A percentile compares a stretch with the other conserved stretches of the same genome.
Evolutionary conservation across 169 alveolate genomes (phyloP).

Genomic region (Sarcocystis neurona): DNA sequence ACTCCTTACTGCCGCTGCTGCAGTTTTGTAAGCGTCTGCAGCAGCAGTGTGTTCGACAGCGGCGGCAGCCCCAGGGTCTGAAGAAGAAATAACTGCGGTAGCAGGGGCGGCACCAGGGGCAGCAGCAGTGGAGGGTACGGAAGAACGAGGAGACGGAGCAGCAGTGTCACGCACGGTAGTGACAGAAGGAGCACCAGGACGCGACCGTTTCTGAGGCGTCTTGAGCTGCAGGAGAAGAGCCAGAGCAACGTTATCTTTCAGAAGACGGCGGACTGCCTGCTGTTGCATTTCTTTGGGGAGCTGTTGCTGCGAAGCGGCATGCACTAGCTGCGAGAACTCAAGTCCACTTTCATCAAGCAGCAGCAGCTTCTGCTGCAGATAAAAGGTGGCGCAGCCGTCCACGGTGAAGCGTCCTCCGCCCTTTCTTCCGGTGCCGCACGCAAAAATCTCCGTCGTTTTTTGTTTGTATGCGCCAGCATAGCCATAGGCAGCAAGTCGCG

Average conservation of each 20-base stretch:
- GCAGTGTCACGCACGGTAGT: too few species aligned
- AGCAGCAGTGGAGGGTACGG: too few species aligned
- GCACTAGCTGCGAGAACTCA: constrained; percentile 76
- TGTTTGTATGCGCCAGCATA: constrained; percentile 79
- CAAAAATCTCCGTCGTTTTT: constrained; percentile 77
- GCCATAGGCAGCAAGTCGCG: constrained; percentile 72
- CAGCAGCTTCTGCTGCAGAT: constrained; percentile 69
- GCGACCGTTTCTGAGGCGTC: too few species aligned
- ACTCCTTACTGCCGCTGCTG: background rate
- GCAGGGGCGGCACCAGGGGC: too few species aligned
- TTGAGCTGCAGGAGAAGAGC: constrained; percentile 70
- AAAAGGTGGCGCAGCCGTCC: constrained; percentile 81
- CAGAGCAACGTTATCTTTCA: constrained; percentile 80
- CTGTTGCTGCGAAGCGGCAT: constrained; percentile 75
- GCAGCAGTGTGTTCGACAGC: background rate
- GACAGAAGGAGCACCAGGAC: constrained; percentile 48
- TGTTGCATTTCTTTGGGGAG: constrained; percentile 47
- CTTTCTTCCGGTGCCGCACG: constrained; percentile 76
- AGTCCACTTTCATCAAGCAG: constrained; percentile 75
- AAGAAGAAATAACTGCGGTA: too few species aligned
- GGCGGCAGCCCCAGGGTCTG: background rate
- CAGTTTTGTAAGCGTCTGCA: too few species aligned
- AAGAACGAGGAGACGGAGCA: too few species aligned
- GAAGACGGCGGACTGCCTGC: constrained; percentile 68
- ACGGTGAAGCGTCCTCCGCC: constrained; percentile 78